A percentile compares a stretch with the other conserved stretches of the same genome.
Conservation (phyloP, 2,329 filamentous ascomycete genomes). For the Cordyceps javanica region DNA sequence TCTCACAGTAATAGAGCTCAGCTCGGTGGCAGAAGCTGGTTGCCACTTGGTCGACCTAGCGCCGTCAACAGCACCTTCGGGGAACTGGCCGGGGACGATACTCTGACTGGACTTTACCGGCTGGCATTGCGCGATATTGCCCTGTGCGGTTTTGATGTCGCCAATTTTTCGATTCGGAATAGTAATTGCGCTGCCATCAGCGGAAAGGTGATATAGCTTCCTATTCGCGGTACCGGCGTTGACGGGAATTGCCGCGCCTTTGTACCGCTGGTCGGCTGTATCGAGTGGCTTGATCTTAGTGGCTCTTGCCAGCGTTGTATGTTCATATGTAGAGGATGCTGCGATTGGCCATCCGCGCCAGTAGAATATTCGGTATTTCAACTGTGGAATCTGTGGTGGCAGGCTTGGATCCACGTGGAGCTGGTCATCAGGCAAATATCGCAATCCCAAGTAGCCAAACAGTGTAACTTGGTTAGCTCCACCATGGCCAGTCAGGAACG, state of each 20-base stretch:
- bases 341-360: conserved; percentile 23
- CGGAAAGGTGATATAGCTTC: conserved; percentile 36
- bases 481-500: conserved; percentile 66
- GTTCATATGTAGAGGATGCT: conserved; percentile 21
- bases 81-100: conserved; percentile 61
- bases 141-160: conserved; percentile 44
- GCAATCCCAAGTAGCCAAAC: conserved; percentile 62
- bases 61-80: conserved; percentile 33
- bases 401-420: conserved; percentile 56
- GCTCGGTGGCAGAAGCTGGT: conserved; percentile 14
- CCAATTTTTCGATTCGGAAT: conserved; percentile 54
- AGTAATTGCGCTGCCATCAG: conserved; percentile 41
- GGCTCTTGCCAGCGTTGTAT: conserved; percentile 21
- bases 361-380: conserved; percentile 29
- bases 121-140: conserved; percentile 61
- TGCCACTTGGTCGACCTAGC: conserved; percentile 20
- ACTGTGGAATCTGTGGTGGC: conserved; percentile 47
- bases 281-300: conserved; percentile 34
- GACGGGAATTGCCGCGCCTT: conserved; percentile 50
- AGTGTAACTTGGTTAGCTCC: conserved; percentile 62
- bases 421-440: conserved; percentile 51
- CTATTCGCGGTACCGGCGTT: conserved; percentile 41
- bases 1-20: conserved; percentile 16
- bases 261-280: conserved; percentile 49
- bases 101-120: conserved; percentile 41